Conservation (phyloP, 2,329 filamentous ascomycete species). For the Exophiala dermatitidis region DNA sequence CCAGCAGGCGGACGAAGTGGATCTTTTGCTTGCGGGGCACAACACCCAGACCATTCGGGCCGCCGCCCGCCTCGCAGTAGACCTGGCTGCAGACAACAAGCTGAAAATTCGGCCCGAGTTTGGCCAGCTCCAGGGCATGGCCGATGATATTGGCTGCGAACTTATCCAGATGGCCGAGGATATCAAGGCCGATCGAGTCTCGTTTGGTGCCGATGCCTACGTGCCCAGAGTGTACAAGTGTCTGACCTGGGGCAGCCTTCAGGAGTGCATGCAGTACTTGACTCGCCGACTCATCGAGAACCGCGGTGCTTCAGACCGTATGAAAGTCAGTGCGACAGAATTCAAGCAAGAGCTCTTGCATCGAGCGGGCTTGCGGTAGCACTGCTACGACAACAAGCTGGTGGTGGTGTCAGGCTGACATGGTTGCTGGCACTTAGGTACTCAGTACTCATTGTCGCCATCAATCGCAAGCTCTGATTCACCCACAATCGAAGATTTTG, state of each 20-base stretch:
- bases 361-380: too few relatives aligned
- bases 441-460: too few relatives aligned
- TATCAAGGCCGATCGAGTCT: conserved; percentile 26
- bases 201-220: conserved; percentile 15
- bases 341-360: conserved; percentile 52
- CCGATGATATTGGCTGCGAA: conserved; percentile 72
- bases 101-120: conserved; percentile 48
- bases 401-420: too few relatives aligned
- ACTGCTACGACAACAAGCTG: too few relatives aligned
- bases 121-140: conserved; percentile 90
- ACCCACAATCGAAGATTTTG: too few relatives aligned
- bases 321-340: conserved; percentile 54
- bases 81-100: conserved; percentile 43
- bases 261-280: conserved; percentile 54
- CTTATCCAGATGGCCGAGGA: conserved; percentile 34
- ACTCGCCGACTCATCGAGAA: conserved; percentile 67
- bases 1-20: conserved; percentile 37
- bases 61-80: conserved; percentile 41
- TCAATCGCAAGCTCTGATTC: too few relatives aligned
- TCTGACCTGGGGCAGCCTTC: conserved; percentile 53
- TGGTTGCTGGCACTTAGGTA: too few relatives aligned
- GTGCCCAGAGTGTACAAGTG: conserved; percentile 51
- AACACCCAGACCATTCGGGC: conserved; percentile 49
- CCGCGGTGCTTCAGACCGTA: conserved; percentile 60
- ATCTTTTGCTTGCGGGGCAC: conserved; percentile 54